Conservation (phyloP, 169 alveolate genomes). For the Plasmodium sp. region DNA sequence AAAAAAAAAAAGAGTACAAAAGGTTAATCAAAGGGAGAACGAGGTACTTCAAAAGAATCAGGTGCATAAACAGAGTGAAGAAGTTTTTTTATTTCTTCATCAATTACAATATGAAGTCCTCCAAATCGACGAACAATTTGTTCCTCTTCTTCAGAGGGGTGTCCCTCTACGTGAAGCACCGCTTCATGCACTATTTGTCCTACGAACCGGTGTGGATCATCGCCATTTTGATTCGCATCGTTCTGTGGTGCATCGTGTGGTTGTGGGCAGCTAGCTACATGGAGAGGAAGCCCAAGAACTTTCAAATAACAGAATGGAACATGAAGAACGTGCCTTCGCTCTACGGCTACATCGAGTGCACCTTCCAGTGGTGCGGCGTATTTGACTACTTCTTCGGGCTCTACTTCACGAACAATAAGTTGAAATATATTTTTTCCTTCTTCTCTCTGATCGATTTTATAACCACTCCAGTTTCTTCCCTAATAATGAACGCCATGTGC, state of each 20-base stretch:
- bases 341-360: constrained; percentile 82
- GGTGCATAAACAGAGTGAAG: constrained; percentile 14
- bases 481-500: constrained; percentile 67
- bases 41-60: not conserved
- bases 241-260: constrained; percentile 86
- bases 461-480: constrained; percentile 82
- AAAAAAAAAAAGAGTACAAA: not conserved
- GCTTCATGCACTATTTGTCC: constrained; percentile 41
- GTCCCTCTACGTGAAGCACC: constrained; percentile 25
- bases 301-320: constrained; percentile 79
- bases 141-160: constrained; percentile 42
- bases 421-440: constrained; percentile 81
- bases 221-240: constrained; percentile 79
- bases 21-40: not conserved
- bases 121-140: constrained; percentile 15
- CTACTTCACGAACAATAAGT: constrained; percentile 73
- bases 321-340: constrained; percentile 78
- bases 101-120: constrained; percentile 55
- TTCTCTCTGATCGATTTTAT: constrained; percentile 81
- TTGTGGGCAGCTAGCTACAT: constrained; percentile 86
- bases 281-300: constrained; percentile 79
- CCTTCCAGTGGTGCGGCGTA: constrained; percentile 81
- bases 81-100: constrained; percentile 17
- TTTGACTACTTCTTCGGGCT: constrained; percentile 77
- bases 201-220: constrained; percentile 80